These are phyloP conservation scores for Russula griseocarnosa DNA, from an alignment of 768 basidiomycete genomes.

Conservation along the genomic window DNA sequence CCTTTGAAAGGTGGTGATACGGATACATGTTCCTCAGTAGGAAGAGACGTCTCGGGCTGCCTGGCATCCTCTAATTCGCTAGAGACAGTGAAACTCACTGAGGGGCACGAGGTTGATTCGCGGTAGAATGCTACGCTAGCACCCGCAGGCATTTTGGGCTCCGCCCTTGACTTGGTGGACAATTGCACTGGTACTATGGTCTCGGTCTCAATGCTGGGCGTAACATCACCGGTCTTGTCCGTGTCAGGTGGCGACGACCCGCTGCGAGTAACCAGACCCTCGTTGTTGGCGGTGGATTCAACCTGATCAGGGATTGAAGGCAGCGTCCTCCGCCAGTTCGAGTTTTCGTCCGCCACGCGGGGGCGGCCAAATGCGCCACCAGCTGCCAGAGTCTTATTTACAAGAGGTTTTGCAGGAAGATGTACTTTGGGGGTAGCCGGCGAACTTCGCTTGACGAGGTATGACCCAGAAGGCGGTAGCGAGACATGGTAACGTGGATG, in stretches of 20 bases:
- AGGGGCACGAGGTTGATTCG: constrained; percentile 47
- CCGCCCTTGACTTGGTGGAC: constrained; percentile 45
- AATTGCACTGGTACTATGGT: constrained; percentile 32
- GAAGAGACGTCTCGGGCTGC: constrained; percentile 8
- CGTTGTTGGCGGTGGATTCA: constrained; percentile 27
- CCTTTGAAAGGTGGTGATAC: constrained; percentile 9
- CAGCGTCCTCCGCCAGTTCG: constrained; percentile 41
- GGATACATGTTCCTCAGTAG: constrained; percentile 11
- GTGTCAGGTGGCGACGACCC: constrained; percentile 63
- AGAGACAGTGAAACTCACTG: constrained; percentile 71
- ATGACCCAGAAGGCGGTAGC: constrained; percentile 35
- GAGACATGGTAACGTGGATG: constrained; percentile 37
- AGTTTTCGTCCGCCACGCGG: constrained; percentile 36
- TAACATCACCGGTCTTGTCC: constrained; percentile 33
- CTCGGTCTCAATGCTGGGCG: constrained; percentile 37
- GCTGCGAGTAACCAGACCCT: constrained; percentile 52
- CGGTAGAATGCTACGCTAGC: constrained; percentile 72
- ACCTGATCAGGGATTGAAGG: constrained; percentile 29
- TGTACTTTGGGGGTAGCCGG: constrained; percentile 38
- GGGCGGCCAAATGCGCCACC: constrained; percentile 34
- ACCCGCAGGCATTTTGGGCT: constrained; percentile 69
- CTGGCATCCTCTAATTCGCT: constrained; percentile 61
- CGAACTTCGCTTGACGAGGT: constrained; percentile 17
- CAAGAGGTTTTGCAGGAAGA: constrained; percentile 35
- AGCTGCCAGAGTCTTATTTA: constrained; percentile 4